These are phyloP conservation scores for Backusella liffmaniae DNA, from an alignment of 192 early-diverging fungal species.

Conservation along the genomic window DNA sequence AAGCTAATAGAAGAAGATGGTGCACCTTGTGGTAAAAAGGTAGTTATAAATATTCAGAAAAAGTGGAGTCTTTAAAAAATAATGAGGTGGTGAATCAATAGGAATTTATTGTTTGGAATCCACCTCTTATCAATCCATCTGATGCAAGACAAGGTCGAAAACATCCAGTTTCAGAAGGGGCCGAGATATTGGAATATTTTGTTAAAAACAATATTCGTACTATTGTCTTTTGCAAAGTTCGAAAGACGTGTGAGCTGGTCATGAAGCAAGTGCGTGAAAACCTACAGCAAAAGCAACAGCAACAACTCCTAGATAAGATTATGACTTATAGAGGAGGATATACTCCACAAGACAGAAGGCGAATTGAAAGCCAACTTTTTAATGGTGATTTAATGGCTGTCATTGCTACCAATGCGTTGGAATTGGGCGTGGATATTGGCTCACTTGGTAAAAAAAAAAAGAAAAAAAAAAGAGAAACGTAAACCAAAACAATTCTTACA, in stretches of 20 bases:
- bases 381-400: slow-evolving; percentile 59
- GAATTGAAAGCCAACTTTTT: slow-evolving; percentile 72
- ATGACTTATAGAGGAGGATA: slow-evolving; percentile 84
- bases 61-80: not conserved
- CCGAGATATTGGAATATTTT: slow-evolving; percentile 36
- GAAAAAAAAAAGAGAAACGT: not conserved
- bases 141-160: slow-evolving; percentile 9
- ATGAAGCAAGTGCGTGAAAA: slow-evolving; percentile 37
- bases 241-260: slow-evolving; percentile 38
- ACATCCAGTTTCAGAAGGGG: slow-evolving; percentile 29
- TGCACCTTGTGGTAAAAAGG: slow-evolving; percentile 37
- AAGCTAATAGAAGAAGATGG: slow-evolving; percentile 34
- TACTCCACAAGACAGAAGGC: slow-evolving; percentile 57
- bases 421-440: slow-evolving; percentile 84
- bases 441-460: slow-evolving; percentile 29
- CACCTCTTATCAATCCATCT: slow-evolving; percentile 23
- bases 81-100: not conserved
- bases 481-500: not conserved
- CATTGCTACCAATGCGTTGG: slow-evolving; percentile 77
- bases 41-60: not conserved
- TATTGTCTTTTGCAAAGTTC: slow-evolving; percentile 57
- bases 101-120: slow-evolving; percentile 48
- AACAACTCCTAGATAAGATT: slow-evolving; percentile 31
- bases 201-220: slow-evolving; percentile 38
- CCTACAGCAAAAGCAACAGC: slow-evolving; percentile 15